phyloP scores from a whole-genome alignment of 148 eudicot genomes.

The Beta vulgaris region DNA sequence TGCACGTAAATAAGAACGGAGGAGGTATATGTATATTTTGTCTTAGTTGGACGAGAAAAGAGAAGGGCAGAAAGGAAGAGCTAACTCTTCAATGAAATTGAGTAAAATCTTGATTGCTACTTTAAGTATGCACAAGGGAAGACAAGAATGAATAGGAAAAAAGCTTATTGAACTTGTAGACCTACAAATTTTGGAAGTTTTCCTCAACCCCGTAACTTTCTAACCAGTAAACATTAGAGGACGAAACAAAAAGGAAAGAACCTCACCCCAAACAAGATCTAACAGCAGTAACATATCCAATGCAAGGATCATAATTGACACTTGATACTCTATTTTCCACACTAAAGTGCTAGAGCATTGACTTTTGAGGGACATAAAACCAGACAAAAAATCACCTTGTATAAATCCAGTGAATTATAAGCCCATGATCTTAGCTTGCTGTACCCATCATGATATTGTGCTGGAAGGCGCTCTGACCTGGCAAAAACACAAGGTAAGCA shows the following conservation, averaged over 20 bases:
- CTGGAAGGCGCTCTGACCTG: slow-evolving; percentile 78
- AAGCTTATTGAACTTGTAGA: neutral
- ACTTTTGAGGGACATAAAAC: slow-evolving; percentile 9
- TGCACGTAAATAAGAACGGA: too few relatives aligned
- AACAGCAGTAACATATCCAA: neutral
- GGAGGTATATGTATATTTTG: too few relatives aligned
- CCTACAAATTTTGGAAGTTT: neutral
- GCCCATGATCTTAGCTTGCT: slow-evolving; percentile 96
- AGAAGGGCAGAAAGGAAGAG: too few relatives aligned
- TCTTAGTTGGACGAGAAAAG: too few relatives aligned
- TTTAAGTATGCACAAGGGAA: neutral
- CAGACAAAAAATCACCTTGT: slow-evolving; percentile 49
- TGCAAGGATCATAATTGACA: neutral
- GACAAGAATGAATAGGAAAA: neutral
- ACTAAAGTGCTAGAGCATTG: neutral
- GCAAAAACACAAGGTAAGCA: slow-evolving; percentile 14
- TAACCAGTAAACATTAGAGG: too few relatives aligned
- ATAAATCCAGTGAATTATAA: slow-evolving; percentile 75
- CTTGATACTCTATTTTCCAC: neutral
- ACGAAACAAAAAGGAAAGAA: neutral
- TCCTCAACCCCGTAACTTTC: too few relatives aligned
- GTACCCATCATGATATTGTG: slow-evolving; percentile 83
- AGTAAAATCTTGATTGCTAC: neutral
- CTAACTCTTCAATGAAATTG: neutral
- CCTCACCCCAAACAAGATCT: neutral